Evolutionary conservation across 2,329 filamentous ascomycete species (phyloP).

Genomic region (Grosmannia clavigera): DNA sequence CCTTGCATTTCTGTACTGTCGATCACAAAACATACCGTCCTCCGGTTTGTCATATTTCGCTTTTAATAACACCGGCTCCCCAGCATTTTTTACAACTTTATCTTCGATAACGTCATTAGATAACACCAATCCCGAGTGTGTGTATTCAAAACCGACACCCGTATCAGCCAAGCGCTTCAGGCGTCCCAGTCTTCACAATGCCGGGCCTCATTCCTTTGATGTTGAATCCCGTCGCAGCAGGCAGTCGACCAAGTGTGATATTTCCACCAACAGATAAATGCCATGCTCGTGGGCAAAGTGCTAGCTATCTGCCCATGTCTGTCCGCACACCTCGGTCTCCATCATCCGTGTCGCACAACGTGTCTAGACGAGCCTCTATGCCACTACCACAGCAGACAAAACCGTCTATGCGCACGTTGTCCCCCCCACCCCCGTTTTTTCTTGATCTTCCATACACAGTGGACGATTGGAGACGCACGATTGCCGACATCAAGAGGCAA

Average conservation of each 20-base stretch:
- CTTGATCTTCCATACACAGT: constrained; percentile 28
- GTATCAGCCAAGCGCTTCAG: background rate
- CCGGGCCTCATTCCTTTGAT: constrained; percentile 14
- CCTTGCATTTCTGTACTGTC: no score
- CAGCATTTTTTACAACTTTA: no score
- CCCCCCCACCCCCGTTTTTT: constrained; percentile 4
- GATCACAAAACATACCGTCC: no score
- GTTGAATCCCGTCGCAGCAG: constrained; percentile 9
- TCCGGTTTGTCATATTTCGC: no score
- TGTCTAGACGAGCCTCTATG: constrained; percentile 4
- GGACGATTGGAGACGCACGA: constrained; percentile 37
- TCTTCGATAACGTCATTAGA: background rate
- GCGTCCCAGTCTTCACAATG: constrained; percentile 4
- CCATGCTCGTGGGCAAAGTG: constrained; percentile 7
- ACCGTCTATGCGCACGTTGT: constrained; percentile 14
- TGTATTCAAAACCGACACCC: background rate
- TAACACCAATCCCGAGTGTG: background rate
- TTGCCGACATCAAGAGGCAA: constrained; percentile 41
- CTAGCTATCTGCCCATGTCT: background rate
- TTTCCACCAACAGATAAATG: constrained; percentile 1
- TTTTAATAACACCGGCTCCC: no score
- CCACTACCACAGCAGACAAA: constrained; percentile 6
- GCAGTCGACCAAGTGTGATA: constrained; percentile 9
- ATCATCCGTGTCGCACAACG: background rate
- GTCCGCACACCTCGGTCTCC: background rate